phyloP scores from a whole-genome alignment of 306 rosid genomes.

The Quercus aquifolioides region DNA sequence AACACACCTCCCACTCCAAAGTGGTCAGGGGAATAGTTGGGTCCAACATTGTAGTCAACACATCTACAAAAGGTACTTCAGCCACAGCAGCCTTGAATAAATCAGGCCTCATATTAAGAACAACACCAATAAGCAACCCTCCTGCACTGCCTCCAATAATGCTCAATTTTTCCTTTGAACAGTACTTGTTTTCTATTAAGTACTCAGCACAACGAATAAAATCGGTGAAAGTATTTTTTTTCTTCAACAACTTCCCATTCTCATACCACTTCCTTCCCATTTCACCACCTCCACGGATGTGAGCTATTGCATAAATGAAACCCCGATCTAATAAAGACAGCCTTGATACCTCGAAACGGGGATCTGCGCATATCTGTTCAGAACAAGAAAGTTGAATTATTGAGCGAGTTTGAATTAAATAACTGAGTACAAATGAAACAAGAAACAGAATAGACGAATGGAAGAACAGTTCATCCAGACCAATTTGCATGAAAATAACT shows the following conservation, averaged over 20 bases:
- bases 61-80: constrained; percentile 96
- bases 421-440: constrained; percentile 2
- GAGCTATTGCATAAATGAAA: constrained; percentile 83
- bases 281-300: constrained; percentile 96
- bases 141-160: constrained; percentile 96
- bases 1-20: constrained; percentile 92
- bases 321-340: constrained; percentile 86
- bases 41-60: constrained; percentile 96
- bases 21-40: constrained; percentile 96
- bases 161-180: constrained; percentile 71
- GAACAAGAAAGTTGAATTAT: constrained; percentile 4
- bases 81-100: constrained; percentile 89
- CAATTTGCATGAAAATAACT: constrained; percentile 7
- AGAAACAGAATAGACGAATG: not conserved
- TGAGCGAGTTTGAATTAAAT: not conserved
- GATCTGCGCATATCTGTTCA: constrained; percentile 68
- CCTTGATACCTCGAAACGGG: constrained; percentile 71
- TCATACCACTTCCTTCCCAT: constrained; percentile 99
- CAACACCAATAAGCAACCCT: constrained; percentile 89
- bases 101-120: constrained; percentile 96
- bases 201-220: constrained; percentile 85
- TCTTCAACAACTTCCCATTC: constrained; percentile 83
- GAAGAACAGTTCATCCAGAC: constrained; percentile 12
- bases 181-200: constrained; percentile 65
- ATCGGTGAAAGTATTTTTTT: constrained; percentile 86